A percentile compares a stretch with the other conserved stretches of the same genome.
These are phyloP conservation scores for Oenanthe javanica DNA, from an alignment of 140 eudicot genomes.

Conservation along the genomic window DNA sequence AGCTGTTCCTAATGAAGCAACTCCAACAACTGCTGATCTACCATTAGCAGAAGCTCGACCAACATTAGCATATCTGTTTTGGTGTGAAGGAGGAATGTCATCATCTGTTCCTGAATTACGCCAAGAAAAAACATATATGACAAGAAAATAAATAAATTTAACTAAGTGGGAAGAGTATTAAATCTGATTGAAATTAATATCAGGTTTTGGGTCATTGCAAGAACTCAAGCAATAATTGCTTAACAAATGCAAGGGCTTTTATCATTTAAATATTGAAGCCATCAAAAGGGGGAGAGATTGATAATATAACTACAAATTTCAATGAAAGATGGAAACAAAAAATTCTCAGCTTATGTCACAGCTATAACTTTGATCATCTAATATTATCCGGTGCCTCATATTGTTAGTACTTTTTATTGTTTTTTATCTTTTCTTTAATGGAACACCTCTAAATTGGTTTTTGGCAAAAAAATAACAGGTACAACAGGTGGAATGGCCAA, in stretches of 20 bases:
- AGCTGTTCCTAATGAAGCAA: conserved; percentile 16
- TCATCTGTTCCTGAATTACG: conserved; percentile 56
- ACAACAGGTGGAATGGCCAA: background rate
- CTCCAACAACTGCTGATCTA: conserved; percentile 41
- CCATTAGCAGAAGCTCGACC: conserved; percentile 51
- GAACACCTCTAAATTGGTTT: background rate
- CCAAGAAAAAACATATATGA: background rate
- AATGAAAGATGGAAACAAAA: background rate
- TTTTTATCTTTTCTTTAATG: background rate
- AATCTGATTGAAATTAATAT: background rate
- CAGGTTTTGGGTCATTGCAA: background rate
- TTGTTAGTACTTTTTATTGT: too few relatives aligned
- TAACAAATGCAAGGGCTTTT: background rate
- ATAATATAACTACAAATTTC: background rate
- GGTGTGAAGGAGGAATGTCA: conserved; percentile 64
- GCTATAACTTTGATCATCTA: background rate
- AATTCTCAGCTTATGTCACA: background rate
- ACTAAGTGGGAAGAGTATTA: background rate
- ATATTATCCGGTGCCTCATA: background rate
- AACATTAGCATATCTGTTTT: conserved; percentile 44
- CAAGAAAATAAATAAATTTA: background rate
- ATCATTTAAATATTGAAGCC: background rate
- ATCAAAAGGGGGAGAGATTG: background rate
- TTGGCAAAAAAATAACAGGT: background rate
- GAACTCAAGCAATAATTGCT: background rate